phyloP scores from a whole-genome alignment of 2,329 filamentous ascomycete species.

The Phialophora macrospora region DNA sequence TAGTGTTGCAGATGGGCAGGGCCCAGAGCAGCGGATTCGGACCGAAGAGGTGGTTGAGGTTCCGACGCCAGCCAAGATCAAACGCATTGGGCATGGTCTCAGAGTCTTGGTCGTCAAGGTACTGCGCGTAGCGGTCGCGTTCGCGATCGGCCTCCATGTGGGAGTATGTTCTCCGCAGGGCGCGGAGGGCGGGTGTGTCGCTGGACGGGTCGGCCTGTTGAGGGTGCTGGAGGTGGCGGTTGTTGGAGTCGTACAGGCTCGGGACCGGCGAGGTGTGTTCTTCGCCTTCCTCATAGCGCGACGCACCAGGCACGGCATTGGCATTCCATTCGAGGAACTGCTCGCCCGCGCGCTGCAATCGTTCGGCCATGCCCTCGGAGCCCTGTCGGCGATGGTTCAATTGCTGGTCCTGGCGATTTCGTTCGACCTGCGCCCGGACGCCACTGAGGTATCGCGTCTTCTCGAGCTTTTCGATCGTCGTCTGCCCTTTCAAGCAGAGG shows the following conservation, averaged over 20 bases:
- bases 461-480: slow-evolving; percentile 94
- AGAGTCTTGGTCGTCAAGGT: slow-evolving; percentile 87
- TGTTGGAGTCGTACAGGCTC: slow-evolving; percentile 27
- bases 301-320: slow-evolving; percentile 78
- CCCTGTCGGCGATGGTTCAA: slow-evolving; percentile 48
- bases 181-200: slow-evolving; percentile 48
- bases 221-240: background rate
- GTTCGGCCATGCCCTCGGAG: slow-evolving; percentile 39
- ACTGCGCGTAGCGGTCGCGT: slow-evolving; percentile 72
- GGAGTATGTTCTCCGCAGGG: slow-evolving; percentile 51
- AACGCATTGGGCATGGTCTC: slow-evolving; percentile 91
- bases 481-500: slow-evolving; percentile 77
- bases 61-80: slow-evolving; percentile 81
- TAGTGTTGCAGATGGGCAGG: slow-evolving; percentile 81
- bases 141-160: slow-evolving; percentile 66
- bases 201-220: slow-evolving; percentile 10
- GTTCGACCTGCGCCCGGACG: slow-evolving; percentile 71
- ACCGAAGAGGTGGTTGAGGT: slow-evolving; percentile 82
- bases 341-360: slow-evolving; percentile 67
- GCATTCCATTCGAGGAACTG: slow-evolving; percentile 81
- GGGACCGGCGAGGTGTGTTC: slow-evolving; percentile 50
- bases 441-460: slow-evolving; percentile 92
- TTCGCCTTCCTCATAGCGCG: slow-evolving; percentile 81
- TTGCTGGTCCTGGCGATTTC: slow-evolving; percentile 63
- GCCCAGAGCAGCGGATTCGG: slow-evolving; percentile 73